Evolutionary conservation across 208 protist genomes (phyloP), one percentile per base, ranked within the genome.

Genomic region (Trypanosoma avium): DNA sequence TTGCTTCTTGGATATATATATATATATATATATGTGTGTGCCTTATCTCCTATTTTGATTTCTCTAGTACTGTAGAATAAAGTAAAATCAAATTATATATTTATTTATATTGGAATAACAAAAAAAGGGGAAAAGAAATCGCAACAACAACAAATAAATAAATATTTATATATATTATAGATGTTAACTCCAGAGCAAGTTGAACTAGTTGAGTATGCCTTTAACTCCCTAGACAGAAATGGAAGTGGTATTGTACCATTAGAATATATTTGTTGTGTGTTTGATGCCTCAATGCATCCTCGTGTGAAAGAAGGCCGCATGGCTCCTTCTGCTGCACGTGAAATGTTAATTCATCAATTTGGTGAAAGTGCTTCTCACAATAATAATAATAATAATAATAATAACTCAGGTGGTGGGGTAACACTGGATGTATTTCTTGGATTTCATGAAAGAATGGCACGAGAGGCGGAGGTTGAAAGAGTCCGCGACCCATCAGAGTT

Each of bases 351-450:
- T 43, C 61, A 81, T 60, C 82, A 86, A 55, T 92, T 95, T 33
- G 73, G 63, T 24, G 26, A 47, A 17, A 89, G 79, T 43, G 81
- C 76, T 2, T n/a, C n/a, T n/a, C n/a, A n/a, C n/a, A n/a, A n/a
- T n/a, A n/a, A n/a, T n/a, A n/a, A n/a, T n/a, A n/a, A n/a, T n/a
- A n/a, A n/a, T n/a, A n/a, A n/a, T n/a, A n/a, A n/a, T n/a, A n/a
- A n/a, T n/a, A 46, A 52, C 46, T 74, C 81, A 38, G 67, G 89
- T 49, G 81, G 78, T 42, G 67, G 77, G 53, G 69, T 95, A 59
- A 87, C 84, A 19, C 78, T 92, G 33, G 82, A 92, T 45, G 90
- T 92, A 35, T 95, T 95, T 52, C 35, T 90, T 22, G 45, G 64
- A 10, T 93, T 86, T 63, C 90, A 95, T 49, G 79, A 92, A 38